A percentile compares a stretch with the other conserved stretches of the same genome.
Conservation (phyloP, 768 basidiomycete species). For the Boletellus ananiceps region DNA sequence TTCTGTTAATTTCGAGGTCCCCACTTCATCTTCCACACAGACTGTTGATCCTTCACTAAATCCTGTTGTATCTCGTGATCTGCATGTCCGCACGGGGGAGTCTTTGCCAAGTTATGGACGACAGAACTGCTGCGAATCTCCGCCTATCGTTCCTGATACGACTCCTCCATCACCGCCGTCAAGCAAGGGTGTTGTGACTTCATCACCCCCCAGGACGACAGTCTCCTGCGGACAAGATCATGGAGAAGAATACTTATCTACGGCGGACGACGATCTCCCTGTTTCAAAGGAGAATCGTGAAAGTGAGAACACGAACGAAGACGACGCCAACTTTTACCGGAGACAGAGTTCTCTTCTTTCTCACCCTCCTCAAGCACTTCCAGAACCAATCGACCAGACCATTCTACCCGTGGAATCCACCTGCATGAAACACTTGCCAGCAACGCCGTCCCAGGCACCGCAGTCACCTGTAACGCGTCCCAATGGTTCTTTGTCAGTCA, state of each 20-base stretch:
- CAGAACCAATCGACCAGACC: constrained; percentile 24
- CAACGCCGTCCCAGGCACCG: constrained; percentile 18
- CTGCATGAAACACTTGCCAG: constrained; percentile 18
- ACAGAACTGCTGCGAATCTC: constrained; percentile 30
- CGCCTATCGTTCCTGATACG: constrained; percentile 6
- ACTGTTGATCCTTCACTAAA: constrained; percentile 1
- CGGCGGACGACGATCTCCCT: neutral
- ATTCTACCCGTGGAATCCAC: constrained; percentile 3
- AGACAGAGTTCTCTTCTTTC: constrained; percentile 60
- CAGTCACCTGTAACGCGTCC: constrained; percentile 9
- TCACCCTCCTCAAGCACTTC: constrained; percentile 42
- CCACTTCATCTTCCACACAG: constrained; percentile 1
- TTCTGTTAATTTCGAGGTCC: neutral
- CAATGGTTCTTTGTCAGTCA: constrained; percentile 14
- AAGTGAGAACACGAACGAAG: constrained; percentile 24
- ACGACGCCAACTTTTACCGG: constrained; percentile 25
- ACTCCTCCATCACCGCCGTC: constrained; percentile 18
- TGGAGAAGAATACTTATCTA: neutral
- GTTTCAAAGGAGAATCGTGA: constrained; percentile 6
- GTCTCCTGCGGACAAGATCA: neutral
- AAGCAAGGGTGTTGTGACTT: constrained; percentile 19
- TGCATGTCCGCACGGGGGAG: constrained; percentile 7
- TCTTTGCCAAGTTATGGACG: constrained; percentile 38
- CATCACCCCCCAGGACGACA: neutral
- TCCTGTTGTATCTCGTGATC: neutral